Conservation (phyloP, 106 monocot genomes). For the Allium cepa region DNA sequence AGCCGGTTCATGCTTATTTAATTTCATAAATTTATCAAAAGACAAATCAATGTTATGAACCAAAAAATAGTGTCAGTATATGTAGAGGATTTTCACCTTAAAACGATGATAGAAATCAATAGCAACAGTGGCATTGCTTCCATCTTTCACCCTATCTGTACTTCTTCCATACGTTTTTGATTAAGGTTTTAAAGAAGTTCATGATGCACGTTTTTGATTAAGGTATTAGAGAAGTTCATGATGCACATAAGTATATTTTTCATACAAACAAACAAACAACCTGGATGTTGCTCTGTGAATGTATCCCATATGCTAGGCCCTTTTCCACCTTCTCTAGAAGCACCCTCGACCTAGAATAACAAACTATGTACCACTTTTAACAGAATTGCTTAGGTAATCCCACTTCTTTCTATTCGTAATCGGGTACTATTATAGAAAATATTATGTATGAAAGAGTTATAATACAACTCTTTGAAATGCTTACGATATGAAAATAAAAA, state of each 20-base stretch:
- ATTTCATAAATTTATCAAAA: no score
- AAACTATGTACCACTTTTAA: background rate
- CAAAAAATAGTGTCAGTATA: no score
- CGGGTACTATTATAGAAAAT: no score
- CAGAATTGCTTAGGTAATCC: background rate
- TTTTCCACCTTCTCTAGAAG: constrained; percentile 6
- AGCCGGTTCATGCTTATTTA: no score
- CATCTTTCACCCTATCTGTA: constrained; percentile 13
- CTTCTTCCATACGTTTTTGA: background rate
- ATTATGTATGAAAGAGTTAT: no score
- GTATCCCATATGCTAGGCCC: constrained; percentile 15
- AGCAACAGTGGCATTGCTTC: constrained; percentile 18
- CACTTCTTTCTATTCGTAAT: background rate
- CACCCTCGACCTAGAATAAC: constrained; percentile 7
- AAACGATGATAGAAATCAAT: constrained; percentile 23
- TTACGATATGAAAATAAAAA: background rate
- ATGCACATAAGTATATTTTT: background rate
- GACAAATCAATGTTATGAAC: no score
- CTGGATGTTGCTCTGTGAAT: background rate
- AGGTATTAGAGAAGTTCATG: no score
- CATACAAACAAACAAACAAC: background rate
- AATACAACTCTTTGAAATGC: no score
- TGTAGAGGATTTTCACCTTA: constrained; percentile 7
- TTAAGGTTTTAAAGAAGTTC: no score
- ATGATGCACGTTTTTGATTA: no score